Percentiles rank a stretch among this genome's conserved stretches.
These are phyloP conservation scores for Thraustochytrium sp. DNA, from an alignment of 352 stramenopile species.

Conservation along the genomic window DNA sequence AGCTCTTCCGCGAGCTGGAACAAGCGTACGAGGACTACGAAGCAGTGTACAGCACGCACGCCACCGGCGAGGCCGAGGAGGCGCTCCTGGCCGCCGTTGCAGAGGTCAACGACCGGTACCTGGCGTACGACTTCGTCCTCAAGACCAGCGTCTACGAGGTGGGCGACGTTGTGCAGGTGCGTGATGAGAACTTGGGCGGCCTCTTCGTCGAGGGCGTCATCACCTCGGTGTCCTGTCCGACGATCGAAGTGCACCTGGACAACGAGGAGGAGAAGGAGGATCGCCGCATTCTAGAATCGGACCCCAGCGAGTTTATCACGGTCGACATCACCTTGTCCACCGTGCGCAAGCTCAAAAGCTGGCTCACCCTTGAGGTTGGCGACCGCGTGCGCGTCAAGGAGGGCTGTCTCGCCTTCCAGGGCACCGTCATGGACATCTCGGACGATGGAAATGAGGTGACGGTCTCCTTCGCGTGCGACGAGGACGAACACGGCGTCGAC, in stretches of 20 bases:
- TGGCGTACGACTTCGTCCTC: not conserved
- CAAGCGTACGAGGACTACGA: not conserved
- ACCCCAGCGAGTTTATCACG: not conserved
- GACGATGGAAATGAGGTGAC: not conserved
- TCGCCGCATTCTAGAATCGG: not conserved
- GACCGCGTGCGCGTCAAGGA: conserved; percentile 37
- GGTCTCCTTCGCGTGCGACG: not conserved
- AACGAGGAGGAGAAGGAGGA: not conserved
- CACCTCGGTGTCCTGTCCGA: not conserved
- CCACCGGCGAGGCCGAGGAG: not conserved
- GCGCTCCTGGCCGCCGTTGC: not conserved
- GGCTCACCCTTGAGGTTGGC: conserved; percentile 2
- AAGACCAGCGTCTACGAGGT: not conserved
- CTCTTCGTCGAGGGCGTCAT: conserved; percentile 36
- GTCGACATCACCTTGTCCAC: not conserved
- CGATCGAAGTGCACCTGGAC: conserved; percentile 8
- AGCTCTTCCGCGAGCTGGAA: not conserved
- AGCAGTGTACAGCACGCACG: not conserved
- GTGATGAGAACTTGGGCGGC: not conserved
- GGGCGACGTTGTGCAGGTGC: conserved; percentile 26
- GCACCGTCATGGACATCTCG: not conserved
- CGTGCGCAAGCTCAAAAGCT: conserved; percentile 18
- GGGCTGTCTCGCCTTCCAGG: conserved; percentile 21
- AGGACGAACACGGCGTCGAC: not conserved
- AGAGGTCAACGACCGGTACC: not conserved